Base-by-base conservation (phyloP, 2,329 filamentous ascomycete genomes). In the Clathrospora elynae region DNA sequence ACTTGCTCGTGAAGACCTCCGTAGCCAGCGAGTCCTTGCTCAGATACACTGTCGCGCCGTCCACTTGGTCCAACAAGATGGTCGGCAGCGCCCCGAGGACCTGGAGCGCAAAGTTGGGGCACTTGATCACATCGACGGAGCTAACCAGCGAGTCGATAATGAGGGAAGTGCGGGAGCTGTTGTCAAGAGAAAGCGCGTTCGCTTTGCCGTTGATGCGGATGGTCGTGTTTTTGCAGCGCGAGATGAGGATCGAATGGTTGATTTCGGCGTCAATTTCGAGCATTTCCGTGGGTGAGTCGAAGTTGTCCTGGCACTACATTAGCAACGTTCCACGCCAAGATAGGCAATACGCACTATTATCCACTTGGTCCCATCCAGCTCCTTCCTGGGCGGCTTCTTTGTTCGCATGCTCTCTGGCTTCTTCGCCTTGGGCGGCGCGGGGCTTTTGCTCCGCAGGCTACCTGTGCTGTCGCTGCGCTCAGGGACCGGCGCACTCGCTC, bases 121-220 rank as follows among this genome's bases (percentile, higher is more conserved):
- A 92, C 75, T 97, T 97, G 77, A 99, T 93, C 16, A 95, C 88
- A 64, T 99, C 93, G 42, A 99, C 83, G 20, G 88, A 90, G 34
- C 88, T 95, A 33, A 97, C 88, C 8, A 97, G 83, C 1, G 85
- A 88, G 61, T 97, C 92, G 39, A 97, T 81, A 36, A 97, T 83
- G 38, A 99, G 81, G 18, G 89, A 95, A 12, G 95, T 78, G 35
- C 89, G 86, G 32, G 79, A 82, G 42, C 86, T 92, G 75, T 96
- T 96, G 74, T 97, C 93, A 57, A 97, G 81, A 4, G 90, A 92
- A 51, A 99, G 88, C n/a, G 93, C 90, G 68, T 99, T 99, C 44
- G 89, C 90, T 74, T 99, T 99, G 72, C 90, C 91, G 64, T 83
- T 87, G 65, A 99, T 77, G 58, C 95, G 87, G 62, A 99, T 81